Base-by-base conservation (phyloP, 73 alveolate species). In the Tetrahymena thermophila region DNA sequence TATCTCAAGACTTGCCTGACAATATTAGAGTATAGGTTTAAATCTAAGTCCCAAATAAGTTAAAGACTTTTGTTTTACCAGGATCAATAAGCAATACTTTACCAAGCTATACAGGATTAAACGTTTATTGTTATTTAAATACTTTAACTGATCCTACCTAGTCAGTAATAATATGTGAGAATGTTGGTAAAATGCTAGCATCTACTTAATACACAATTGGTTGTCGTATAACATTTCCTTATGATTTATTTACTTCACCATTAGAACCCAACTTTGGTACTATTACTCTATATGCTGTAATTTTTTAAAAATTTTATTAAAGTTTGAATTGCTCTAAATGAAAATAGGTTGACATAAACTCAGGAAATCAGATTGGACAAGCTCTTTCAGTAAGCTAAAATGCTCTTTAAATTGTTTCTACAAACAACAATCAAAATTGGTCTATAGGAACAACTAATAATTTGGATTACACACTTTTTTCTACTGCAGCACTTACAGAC, bases 161-260 rank as follows among this genome's bases (percentile, higher is more conserved):
- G 38, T 23, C 96, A 5, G 85, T 71, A 34, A 94, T 94, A 40
- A 89, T 94, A 0, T 94, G 96, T 94, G 40, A 84, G 10, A 94
- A 94, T 94, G 84, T 94, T 3, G 96, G 96, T 3, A 85, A 94
- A 85, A 35, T 94, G 43, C 85, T 71, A 85, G 40, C 56, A 42
- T n/a, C 85, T 35, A 35, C 89, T 17, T 10, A 85, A 23, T 94
- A 94, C 37, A 85, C 43, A 9, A 85, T 94, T 31, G 96, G 96
- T 35, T 94, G 96, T 85, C 85, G 96, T 44, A 94, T 94, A 14
- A 94, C 96, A 13, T 94, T 94, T 84, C 96, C 96, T 35, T 94
- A 94, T 85, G 96, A 94, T 94, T n/a, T 85, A 84, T 94, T 94
- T 31, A 94, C 93, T 37, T 50, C 93, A 17, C 96, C 96, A 13